A percentile compares a stretch with the other conserved stretches of the same genome.
These are phyloP conservation scores for Fusarium protoensiforme DNA, from an alignment of 2,329 filamentous ascomycete species.

Conservation along the genomic window DNA sequence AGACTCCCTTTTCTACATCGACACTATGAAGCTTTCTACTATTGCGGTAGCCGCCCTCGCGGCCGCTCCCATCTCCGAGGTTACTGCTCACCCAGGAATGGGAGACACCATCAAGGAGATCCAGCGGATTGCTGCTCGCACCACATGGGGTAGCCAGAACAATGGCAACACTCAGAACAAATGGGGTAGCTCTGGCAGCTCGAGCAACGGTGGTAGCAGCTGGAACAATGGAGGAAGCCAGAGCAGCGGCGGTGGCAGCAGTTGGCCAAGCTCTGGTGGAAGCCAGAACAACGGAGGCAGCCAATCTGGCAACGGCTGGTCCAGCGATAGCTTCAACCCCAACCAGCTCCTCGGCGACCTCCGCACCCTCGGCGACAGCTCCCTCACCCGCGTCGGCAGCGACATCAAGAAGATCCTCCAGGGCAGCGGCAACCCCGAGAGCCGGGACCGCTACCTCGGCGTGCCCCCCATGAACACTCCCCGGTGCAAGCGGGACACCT, in stretches of 20 bases:
- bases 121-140: constrained; percentile 30
- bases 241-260: neutral
- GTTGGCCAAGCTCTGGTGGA: neutral
- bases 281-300: neutral
- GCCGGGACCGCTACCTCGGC: constrained; percentile 37
- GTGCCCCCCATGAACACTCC: constrained; percentile 36
- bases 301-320: constrained; percentile 10
- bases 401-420: constrained; percentile 53
- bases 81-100: constrained; percentile 37
- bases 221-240: neutral
- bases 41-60: constrained; percentile 35
- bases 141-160: constrained; percentile 7
- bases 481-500: constrained; percentile 52
- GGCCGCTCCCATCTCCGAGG: constrained; percentile 29
- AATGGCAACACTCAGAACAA: neutral
- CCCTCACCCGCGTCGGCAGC: constrained; percentile 50
- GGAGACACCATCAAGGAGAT: constrained; percentile 36
- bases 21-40: constrained; percentile 43
- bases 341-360: constrained; percentile 54
- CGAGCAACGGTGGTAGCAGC: neutral
- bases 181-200: neutral
- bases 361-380: constrained; percentile 37
- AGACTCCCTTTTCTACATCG: neutral
- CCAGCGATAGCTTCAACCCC: constrained; percentile 27
- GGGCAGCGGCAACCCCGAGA: constrained; percentile 43